phyloP scores from a whole-genome alignment of 768 basidiomycete genomes.

The Phylloporus arenicola region DNA sequence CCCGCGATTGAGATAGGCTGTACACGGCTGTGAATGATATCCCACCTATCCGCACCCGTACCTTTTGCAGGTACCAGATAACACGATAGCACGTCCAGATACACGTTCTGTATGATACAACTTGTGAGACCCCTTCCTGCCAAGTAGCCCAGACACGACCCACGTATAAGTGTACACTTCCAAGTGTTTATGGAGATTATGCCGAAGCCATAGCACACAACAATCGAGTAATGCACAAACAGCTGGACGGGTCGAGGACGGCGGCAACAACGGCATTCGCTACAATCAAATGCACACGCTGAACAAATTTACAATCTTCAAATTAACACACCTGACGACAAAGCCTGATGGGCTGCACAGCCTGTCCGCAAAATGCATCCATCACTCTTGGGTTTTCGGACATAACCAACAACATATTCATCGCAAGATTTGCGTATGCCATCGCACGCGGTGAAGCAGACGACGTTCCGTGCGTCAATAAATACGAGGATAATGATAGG shows the following conservation, averaged over 20 bases:
- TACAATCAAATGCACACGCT: slow-evolving; percentile 16
- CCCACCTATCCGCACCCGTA: slow-evolving; percentile 51
- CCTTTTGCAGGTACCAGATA: slow-evolving; percentile 53
- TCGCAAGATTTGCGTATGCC: slow-evolving; percentile 55
- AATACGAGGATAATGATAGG: slow-evolving; percentile 57
- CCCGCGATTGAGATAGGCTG: neutral
- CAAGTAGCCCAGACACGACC: slow-evolving; percentile 16
- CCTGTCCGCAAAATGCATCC: slow-evolving; percentile 40
- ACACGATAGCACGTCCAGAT: slow-evolving; percentile 50
- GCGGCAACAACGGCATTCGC: slow-evolving; percentile 51
- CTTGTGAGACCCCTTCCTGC: neutral
- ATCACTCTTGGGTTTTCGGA: slow-evolving; percentile 47
- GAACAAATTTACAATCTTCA: neutral
- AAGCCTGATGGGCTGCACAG: slow-evolving; percentile 41
- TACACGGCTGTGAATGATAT: neutral
- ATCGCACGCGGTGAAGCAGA: slow-evolving; percentile 51
- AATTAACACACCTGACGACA: slow-evolving; percentile 54
- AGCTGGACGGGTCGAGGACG: slow-evolving; percentile 38
- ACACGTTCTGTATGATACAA: slow-evolving; percentile 44
- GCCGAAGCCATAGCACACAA: slow-evolving; percentile 63
- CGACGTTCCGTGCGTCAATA: slow-evolving; percentile 64
- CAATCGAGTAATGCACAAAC: slow-evolving; percentile 62
- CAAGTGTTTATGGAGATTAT: slow-evolving; percentile 60
- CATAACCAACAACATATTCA: slow-evolving; percentile 48
- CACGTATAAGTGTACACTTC: slow-evolving; percentile 56